Percentiles rank a stretch among this genome's conserved stretches.
Conservation (phyloP, 2,329 filamentous ascomycete species). For the Neofusicoccum cordaticola region DNA sequence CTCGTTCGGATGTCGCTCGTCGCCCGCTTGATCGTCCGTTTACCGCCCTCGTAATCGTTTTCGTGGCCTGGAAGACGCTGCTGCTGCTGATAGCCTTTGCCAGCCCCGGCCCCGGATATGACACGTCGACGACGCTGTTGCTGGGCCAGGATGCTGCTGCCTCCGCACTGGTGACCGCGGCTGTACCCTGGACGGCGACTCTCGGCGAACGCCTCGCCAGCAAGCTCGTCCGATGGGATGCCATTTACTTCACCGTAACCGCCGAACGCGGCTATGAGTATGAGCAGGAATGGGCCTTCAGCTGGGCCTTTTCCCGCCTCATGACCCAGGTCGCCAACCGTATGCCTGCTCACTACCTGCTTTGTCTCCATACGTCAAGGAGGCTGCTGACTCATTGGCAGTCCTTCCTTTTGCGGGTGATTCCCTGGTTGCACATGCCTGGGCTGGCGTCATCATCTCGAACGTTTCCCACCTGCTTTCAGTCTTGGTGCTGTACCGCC, state of each 20-base stretch:
- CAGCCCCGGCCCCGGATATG: conserved; percentile 64
- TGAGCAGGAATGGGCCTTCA: conserved; percentile 87
- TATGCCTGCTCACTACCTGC: conserved; percentile 29
- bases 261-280: conserved; percentile 64
- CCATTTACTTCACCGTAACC: conserved; percentile 68
- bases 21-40: background rate
- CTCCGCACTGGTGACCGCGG: conserved; percentile 9
- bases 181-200: conserved; percentile 21
- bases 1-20: background rate
- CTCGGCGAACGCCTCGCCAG: conserved; percentile 42
- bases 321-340: conserved; percentile 42
- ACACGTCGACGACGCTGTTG: conserved; percentile 67
- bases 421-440: conserved; percentile 30
- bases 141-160: conserved; percentile 29
- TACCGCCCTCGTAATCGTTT: conserved; percentile 38
- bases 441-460: conserved; percentile 65
- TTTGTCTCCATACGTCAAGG: background rate
- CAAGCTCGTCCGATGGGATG: conserved; percentile 75
- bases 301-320: conserved; percentile 52
- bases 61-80: conserved; percentile 64
- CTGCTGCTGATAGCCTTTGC: conserved; percentile 61
- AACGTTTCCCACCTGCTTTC: conserved; percentile 75
- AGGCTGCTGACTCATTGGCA: conserved; percentile 6
- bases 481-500: conserved; percentile 66
- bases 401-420: conserved; percentile 14